phyloP scores from a whole-genome alignment of 257 asterid species.

The Buddleja alternifolia region DNA sequence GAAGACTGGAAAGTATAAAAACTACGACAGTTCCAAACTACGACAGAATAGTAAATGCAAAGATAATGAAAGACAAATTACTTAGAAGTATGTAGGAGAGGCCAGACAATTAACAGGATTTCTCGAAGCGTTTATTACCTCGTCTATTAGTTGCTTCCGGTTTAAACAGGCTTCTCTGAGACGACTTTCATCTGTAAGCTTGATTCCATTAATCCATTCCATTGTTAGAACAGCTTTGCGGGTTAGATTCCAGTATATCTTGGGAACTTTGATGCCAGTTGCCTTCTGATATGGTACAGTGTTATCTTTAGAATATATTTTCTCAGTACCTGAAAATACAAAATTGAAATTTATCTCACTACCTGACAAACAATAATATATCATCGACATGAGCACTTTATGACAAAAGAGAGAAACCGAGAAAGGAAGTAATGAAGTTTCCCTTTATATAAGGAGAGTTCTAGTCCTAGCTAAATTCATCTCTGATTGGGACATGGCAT shows the following conservation, averaged over 20 bases:
- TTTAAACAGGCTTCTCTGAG: conserved; percentile 72
- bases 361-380: neutral
- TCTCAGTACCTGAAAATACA: conserved; percentile 46
- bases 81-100: neutral
- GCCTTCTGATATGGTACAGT: conserved; percentile 37
- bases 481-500: neutral
- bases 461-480: conserved; percentile 17
- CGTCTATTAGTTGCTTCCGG: conserved; percentile 78
- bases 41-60: too few species aligned
- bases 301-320: conserved; percentile 36
- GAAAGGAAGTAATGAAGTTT: conserved; percentile 1
- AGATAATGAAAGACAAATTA: neutral
- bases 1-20: too few species aligned
- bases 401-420: neutral
- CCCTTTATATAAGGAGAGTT: neutral
- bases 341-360: conserved; percentile 6
- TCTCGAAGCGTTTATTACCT: conserved; percentile 50
- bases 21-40: too few species aligned
- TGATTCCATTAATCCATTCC: conserved; percentile 98
- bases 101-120: neutral
- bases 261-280: conserved; percentile 77
- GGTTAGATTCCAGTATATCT: conserved; percentile 89
- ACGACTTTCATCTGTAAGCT: conserved; percentile 79
- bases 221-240: conserved; percentile 90
- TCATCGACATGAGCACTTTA: conserved; percentile 12